Evolutionary conservation across 805 yeast species (phyloP).

Genomic region (Pichia manshurica): DNA sequence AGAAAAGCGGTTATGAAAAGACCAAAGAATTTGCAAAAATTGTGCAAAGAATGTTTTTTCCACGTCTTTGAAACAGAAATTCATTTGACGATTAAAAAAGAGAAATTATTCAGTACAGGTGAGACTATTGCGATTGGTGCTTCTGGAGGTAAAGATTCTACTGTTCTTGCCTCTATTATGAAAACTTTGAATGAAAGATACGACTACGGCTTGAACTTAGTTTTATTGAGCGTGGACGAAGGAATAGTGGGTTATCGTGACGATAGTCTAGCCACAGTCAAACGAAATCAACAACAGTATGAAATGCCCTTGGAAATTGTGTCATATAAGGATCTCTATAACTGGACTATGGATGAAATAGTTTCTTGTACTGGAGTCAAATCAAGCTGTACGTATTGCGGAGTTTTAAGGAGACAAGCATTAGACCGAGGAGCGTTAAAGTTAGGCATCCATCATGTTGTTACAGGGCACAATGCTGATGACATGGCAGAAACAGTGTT

Average conservation of each 20-base stretch:
- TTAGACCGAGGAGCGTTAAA: conserved; percentile 92
- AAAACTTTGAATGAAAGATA: conserved; percentile 85
- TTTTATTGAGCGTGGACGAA: conserved; percentile 84
- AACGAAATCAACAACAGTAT: conserved; percentile 77
- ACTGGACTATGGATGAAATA: conserved; percentile 99
- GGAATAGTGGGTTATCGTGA: conserved; percentile 97
- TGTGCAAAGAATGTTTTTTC: conserved; percentile 88
- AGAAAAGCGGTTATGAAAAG: conserved; percentile 83
- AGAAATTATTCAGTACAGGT: conserved; percentile 67
- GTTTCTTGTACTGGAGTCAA: conserved; percentile 91
- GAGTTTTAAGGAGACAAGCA: conserved; percentile 94
- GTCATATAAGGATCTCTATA: conserved; percentile 81
- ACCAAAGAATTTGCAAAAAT: conserved; percentile 85
- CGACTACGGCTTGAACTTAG: conserved; percentile 80
- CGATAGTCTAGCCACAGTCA: conserved; percentile 94
- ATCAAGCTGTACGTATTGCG: conserved; percentile 96
- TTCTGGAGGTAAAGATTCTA: conserved; percentile 97
- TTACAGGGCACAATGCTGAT: conserved; percentile 98
- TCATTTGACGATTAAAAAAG: conserved; percentile 76
- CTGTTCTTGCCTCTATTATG: conserved; percentile 84
- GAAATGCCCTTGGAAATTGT: conserved; percentile 40
- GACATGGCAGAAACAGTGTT: conserved; percentile 98
- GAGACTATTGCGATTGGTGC: conserved; percentile 97
- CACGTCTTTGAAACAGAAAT: conserved; percentile 91
- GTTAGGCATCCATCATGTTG: conserved; percentile 80